A percentile compares a stretch with the other conserved stretches of the same genome.
These are phyloP conservation scores for Tetradesmus lagerheimii DNA, from an alignment of 139 green algal species.

Conservation along the genomic window DNA sequence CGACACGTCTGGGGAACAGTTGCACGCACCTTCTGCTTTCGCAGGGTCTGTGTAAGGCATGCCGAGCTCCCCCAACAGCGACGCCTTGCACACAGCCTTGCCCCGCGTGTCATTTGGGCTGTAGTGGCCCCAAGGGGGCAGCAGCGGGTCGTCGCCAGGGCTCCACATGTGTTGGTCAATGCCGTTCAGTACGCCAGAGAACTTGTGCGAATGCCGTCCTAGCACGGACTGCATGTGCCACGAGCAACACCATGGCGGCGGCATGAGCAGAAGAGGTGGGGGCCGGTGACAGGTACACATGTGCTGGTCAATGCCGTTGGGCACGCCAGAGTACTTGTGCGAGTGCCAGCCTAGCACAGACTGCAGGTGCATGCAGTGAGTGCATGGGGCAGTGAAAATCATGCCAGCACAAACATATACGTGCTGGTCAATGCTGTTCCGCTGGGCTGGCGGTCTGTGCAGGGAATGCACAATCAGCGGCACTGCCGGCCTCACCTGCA, in stretches of 20 bases:
- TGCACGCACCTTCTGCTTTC: neutral
- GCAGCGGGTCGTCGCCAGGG: conserved; percentile 66
- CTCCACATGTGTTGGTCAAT: conserved; percentile 90
- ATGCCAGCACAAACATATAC: too few species aligned
- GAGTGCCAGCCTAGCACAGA: conserved; percentile 52
- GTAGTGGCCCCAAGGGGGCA: conserved; percentile 73
- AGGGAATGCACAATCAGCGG: neutral
- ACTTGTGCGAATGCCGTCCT: conserved; percentile 51
- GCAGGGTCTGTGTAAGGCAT: conserved; percentile 47
- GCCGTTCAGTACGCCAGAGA: conserved; percentile 92
- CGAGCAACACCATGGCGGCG: too few species aligned
- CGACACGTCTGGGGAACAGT: too few species aligned
- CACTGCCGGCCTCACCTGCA: conserved; percentile 57
- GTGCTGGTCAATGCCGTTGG: too few species aligned
- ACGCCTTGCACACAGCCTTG: conserved; percentile 72
- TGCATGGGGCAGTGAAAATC: too few species aligned
- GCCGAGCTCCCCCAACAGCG: conserved; percentile 58
- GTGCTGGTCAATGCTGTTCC: too few species aligned
- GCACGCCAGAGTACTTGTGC: neutral
- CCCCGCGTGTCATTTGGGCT: conserved; percentile 47
- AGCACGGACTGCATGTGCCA: conserved; percentile 60
- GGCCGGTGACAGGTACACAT: too few species aligned
- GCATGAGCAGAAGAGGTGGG: too few species aligned
- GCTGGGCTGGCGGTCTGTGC: too few species aligned
- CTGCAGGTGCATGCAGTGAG: conserved; percentile 40